Evolutionary conservation across 2,329 filamentous ascomycete genomes (phyloP), one percentile per base, ranked within the genome.

Genomic region (Didymella pomorum): DNA sequence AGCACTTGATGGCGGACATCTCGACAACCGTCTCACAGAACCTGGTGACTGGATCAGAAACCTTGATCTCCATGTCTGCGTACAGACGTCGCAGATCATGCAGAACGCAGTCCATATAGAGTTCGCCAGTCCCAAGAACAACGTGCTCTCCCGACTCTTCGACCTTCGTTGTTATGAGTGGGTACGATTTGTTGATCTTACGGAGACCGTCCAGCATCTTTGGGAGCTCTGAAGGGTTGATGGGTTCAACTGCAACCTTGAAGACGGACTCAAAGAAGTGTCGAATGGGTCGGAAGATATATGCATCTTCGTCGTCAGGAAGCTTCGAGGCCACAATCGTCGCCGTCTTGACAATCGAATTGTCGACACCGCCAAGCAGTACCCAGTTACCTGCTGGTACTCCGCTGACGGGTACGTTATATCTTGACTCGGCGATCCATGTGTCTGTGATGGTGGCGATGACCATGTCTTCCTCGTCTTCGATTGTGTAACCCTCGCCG

Each of bases 71-170:
- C 95, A 99, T 99, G 71, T 98, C 94, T 14, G 95, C 93, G 74
- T 97, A 99, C n/a, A 98, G 79, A 39, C 89, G 87, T 52, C 95
- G 90, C 45, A 99, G 84, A 74, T 99, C 95, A 76, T 99, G 95
- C 44, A 99, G 84, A 3, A 99, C 94, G 71, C 95, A 99, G 76
- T 99, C 95, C 93, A 99, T 98, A 81, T 99, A 99, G n/a, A 99
- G 83, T 77, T 99, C 95, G 60, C 95, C 95, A 0, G 95, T 99
- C 23, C 95, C 95, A 4, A 99, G 86, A 45, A 99, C 85, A 65
- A 99, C 89, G 74, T 99, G 95, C 78, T 99, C 95, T 49, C 95
- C 95, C 1, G 93, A 97, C 79, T 99, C 95, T 76, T 99, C 95
- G 3, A 99, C 95, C 77, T 98, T 98, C 4, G 95, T 99, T 12